These are phyloP conservation scores for Debaryomycetaceae sp. DNA, from an alignment of 1,139 yeast genomes.

Conservation along the genomic window DNA sequence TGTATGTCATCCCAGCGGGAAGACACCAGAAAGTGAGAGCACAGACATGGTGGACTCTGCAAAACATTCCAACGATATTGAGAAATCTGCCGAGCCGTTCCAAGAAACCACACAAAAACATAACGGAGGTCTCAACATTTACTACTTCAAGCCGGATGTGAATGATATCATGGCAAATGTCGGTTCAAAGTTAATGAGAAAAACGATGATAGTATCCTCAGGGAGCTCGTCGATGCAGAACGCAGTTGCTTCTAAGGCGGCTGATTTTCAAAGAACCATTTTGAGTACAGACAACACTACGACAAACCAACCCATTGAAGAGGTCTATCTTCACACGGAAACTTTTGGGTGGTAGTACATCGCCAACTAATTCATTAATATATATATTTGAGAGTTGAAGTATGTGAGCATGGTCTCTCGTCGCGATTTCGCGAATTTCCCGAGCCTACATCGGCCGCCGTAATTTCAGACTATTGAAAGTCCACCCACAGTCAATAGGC, in stretches of 20 bases:
- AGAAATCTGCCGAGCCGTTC: background rate
- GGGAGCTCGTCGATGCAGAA: constrained; percentile 46
- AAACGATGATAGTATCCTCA: constrained; percentile 47
- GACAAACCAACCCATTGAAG: constrained; percentile 29
- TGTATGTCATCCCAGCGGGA: no score
- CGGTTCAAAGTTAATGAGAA: constrained; percentile 21
- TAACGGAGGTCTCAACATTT: constrained; percentile 14
- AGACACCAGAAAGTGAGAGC: constrained; percentile 1
- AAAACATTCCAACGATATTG: background rate
- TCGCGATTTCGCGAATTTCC: no score
- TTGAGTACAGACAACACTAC: constrained; percentile 25
- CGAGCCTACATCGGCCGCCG: no score
- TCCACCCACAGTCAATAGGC: no score
- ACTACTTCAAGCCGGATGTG: constrained; percentile 33
- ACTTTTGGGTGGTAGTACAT: constrained; percentile 58
- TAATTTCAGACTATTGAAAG: no score
- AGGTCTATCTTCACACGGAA: constrained; percentile 56
- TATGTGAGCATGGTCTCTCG: no score
- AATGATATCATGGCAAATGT: constrained; percentile 16
- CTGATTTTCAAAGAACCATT: constrained; percentile 31
- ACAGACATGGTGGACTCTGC: background rate
- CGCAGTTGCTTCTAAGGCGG: constrained; percentile 42
- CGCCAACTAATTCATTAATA: no score
- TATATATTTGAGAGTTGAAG: no score
- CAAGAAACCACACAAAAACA: background rate